Evolutionary conservation across 1,284 basidiomycete species (phyloP), one percentile per base, ranked within the genome.

Genomic region (Marasmius oreades): DNA sequence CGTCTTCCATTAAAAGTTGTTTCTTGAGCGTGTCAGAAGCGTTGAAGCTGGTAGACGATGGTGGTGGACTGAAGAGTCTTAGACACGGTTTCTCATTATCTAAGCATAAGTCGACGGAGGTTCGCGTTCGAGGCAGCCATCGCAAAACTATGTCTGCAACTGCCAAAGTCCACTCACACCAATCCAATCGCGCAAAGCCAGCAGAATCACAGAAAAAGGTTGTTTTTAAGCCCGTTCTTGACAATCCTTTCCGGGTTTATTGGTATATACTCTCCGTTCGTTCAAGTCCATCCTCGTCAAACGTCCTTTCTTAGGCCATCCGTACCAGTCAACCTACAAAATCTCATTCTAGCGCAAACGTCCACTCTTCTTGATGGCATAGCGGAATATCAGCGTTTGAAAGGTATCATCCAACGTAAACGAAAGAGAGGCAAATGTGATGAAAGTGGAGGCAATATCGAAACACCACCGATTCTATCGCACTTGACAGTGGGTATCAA

Each of bases 401-500:
- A 72, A 14, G 68, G 71, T 28, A 61, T 65, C 22, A 56, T 54
- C 6, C 71, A 65, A 39, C 69, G 73, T 47, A 76, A 77, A 64
- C 72, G 76, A 37, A 80, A 74, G 63, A 65, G 64, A 39, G 52
- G 56, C 47, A 52, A 56, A 28, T 61, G 64, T 60, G 57, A 34
- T 26, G 37, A 45, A 20, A 26, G 5, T 16, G 16, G 33, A 16
- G 43, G 20, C 33, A 45, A 46, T 5, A 12, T 24, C 36, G 37
- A 42, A 53, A 61, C 65, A 16, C 82, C 83, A 2, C 59, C 68
- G 8, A 69, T 85, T 23, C 69, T 85, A 12, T 61, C 76, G 11
- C 80, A 88, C 66, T 62, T 90, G 42, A 73, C 80, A 1, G 68
- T 88, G 44, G 93, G 93, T 11, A 87, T 95, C 62, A 95, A 94